phyloP scores from a whole-genome alignment of 371 early-diverging fungal genomes.

The Circinella umbellata region DNA sequence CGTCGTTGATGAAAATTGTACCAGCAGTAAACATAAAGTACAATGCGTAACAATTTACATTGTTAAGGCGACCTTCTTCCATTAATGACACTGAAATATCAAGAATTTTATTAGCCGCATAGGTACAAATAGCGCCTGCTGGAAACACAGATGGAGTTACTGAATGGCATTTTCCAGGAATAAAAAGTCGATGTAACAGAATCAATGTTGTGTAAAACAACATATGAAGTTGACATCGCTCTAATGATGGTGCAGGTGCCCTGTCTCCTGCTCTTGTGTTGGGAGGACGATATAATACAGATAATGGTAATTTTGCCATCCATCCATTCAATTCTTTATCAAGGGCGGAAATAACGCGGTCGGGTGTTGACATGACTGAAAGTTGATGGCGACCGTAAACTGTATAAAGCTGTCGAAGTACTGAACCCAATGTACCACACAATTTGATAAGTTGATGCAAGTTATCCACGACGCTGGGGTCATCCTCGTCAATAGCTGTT shows the following conservation, averaged over 20 bases:
- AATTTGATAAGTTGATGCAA: conserved; percentile 46
- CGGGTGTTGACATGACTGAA: conserved; percentile 37
- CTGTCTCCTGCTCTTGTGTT: conserved; percentile 34
- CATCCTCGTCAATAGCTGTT: conserved; percentile 42
- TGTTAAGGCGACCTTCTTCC: conserved; percentile 33
- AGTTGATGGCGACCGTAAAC: conserved; percentile 45
- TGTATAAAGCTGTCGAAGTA: conserved; percentile 51
- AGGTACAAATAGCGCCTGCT: conserved; percentile 58
- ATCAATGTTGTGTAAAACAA: conserved; percentile 78
- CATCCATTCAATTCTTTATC: conserved; percentile 56
- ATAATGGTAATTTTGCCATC: conserved; percentile 51
- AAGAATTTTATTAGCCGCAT: conserved; percentile 60
- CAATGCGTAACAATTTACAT: conserved; percentile 45
- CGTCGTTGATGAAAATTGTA: conserved; percentile 51
- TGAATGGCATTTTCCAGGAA: conserved; percentile 42
- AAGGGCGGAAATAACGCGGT: conserved; percentile 41
- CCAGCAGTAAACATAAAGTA: conserved; percentile 57
- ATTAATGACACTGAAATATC: conserved; percentile 53
- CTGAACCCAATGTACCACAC: conserved; percentile 46
- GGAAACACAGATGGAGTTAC: conserved; percentile 43
- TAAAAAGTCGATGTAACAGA: conserved; percentile 75
- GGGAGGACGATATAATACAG: conserved; percentile 49
- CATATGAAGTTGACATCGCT: conserved; percentile 63
- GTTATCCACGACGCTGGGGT: conserved; percentile 48
- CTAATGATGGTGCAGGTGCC: conserved; percentile 44